Percentiles rank a stretch among this genome's conserved stretches.
These are phyloP conservation scores for Monilinia laxa DNA, from an alignment of 2,329 filamentous ascomycete genomes.

Conservation along the genomic window DNA sequence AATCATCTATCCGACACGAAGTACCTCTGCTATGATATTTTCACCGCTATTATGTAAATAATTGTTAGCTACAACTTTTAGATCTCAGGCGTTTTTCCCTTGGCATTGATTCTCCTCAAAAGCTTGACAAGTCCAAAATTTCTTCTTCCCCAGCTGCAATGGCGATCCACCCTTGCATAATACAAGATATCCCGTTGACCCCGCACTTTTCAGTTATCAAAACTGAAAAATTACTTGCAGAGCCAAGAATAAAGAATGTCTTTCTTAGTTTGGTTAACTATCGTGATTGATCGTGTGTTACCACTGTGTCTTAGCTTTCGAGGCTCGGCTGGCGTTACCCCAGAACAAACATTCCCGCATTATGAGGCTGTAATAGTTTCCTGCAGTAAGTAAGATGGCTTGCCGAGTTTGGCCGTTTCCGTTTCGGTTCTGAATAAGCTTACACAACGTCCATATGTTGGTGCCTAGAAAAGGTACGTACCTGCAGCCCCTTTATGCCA, in stretches of 20 bases:
- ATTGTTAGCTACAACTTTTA: neutral
- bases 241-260: neutral
- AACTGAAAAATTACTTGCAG: neutral
- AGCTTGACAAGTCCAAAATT: neutral
- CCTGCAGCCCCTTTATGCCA: neutral
- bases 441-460: neutral
- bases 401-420: neutral
- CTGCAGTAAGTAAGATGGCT: no score
- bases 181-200: neutral
- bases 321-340: neutral
- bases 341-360: neutral
- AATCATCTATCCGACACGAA: neutral
- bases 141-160: neutral
- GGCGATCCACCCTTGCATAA: neutral
- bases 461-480: neutral
- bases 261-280: neutral
- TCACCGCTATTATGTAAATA: neutral
- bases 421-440: neutral
- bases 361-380: neutral
- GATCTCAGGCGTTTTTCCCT: neutral
- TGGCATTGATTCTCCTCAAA: no score
- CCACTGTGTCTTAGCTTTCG: neutral
- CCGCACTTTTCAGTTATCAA: slow-evolving; percentile 1
- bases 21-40: neutral
- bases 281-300: slow-evolving; percentile 1